Evolutionary conservation across 371 early-diverging fungal species (phyloP).

Genomic region (Batrachochytrium dendrobatidis): DNA sequence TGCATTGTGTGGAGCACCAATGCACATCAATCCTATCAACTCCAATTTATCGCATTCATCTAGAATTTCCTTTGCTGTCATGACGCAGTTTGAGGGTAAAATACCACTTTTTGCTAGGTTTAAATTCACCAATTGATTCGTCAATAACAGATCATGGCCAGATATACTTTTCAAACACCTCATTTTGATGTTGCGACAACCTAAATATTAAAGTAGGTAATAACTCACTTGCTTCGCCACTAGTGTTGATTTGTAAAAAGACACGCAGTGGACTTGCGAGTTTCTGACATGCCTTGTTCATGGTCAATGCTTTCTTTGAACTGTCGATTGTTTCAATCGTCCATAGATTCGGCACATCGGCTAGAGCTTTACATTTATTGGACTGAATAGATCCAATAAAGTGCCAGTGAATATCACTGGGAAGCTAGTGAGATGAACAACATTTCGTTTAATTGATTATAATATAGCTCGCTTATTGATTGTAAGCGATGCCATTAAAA

Average conservation of each 20-base stretch:
- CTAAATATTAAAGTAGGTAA: too few species aligned
- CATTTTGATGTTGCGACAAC: too few species aligned
- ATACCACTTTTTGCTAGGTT: slow-evolving; percentile 76
- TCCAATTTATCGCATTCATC: slow-evolving; percentile 59
- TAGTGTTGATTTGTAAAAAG: slow-evolving; percentile 92
- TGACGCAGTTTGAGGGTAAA: slow-evolving; percentile 35
- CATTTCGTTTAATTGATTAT: background rate
- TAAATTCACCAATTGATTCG: too few species aligned
- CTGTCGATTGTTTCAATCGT: slow-evolving; percentile 88
- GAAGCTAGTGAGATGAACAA: too few species aligned
- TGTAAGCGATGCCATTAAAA: slow-evolving; percentile 1
- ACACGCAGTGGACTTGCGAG: slow-evolving; percentile 57
- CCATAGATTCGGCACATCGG: slow-evolving; percentile 79
- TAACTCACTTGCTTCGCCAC: slow-evolving; percentile 71
- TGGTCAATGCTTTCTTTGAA: slow-evolving; percentile 65
- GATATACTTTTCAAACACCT: too few species aligned
- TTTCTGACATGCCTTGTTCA: slow-evolving; percentile 63
- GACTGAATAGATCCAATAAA: slow-evolving; percentile 88
- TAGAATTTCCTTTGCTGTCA: slow-evolving; percentile 56
- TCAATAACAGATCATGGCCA: too few species aligned
- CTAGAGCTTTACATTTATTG: slow-evolving; percentile 88
- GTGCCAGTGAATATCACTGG: slow-evolving; percentile 74
- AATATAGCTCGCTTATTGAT: background rate
- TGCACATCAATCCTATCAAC: slow-evolving; percentile 89
- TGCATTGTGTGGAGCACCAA: slow-evolving; percentile 56